Percentiles rank a stretch among this genome's conserved stretches.
These are phyloP conservation scores for Skeletonema menzelii DNA, from an alignment of 108 stramenopile genomes.

Conservation along the genomic window DNA sequence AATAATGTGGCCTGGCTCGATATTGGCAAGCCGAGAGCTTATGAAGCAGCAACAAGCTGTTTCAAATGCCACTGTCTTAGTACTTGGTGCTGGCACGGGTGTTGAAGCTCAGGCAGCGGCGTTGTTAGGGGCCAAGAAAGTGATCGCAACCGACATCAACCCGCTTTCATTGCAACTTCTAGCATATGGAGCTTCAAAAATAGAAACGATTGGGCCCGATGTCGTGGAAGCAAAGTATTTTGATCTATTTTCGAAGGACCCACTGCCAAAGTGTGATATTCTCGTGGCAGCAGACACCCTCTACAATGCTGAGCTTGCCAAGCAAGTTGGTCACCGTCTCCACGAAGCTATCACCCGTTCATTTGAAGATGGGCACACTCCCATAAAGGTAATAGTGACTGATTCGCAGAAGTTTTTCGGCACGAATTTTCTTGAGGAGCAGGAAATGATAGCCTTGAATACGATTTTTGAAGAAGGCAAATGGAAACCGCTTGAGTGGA, in stretches of 20 bases:
- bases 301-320: conserved; percentile 67
- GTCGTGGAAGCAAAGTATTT: conserved; percentile 22
- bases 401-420: conserved; percentile 82
- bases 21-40: conserved; percentile 71
- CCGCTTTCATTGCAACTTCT: conserved; percentile 64
- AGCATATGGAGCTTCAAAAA: conserved; percentile 53
- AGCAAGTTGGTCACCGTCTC: conserved; percentile 58
- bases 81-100: conserved; percentile 81
- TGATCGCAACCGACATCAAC: conserved; percentile 80
- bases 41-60: conserved; percentile 23
- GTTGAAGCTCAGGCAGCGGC: conserved; percentile 75
- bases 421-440: conserved; percentile 56
- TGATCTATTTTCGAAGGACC: conserved; percentile 37
- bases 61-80: conserved; percentile 42
- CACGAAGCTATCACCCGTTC: conserved; percentile 46
- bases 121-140: conserved; percentile 62
- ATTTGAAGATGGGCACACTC: conserved; percentile 10
- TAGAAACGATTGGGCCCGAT: conserved; percentile 17
- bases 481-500: conserved; percentile 50
- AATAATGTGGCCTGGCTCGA: conserved; percentile 82
- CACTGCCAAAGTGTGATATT: conserved; percentile 55
- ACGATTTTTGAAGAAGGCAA: conserved; percentile 5
- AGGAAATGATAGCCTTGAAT: conserved; percentile 27
- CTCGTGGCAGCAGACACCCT: conserved; percentile 79
- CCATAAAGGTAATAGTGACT: conserved; percentile 53